These are phyloP conservation scores for Tolypocladium cylindrosporum DNA, from an alignment of 2,329 filamentous ascomycete genomes.

Conservation along the genomic window DNA sequence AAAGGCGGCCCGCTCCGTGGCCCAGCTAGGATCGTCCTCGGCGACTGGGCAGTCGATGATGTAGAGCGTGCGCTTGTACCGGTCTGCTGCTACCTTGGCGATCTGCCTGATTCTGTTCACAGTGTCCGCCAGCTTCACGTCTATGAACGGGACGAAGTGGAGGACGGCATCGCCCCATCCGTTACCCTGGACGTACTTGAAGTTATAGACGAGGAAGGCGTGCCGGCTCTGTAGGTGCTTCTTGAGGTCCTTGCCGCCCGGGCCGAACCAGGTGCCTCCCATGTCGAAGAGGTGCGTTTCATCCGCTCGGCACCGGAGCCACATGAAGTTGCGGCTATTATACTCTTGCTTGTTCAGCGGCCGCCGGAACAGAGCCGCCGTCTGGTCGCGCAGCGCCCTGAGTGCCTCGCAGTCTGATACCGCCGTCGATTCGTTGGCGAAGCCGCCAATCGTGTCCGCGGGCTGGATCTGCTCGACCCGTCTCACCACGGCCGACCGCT, in stretches of 20 bases:
- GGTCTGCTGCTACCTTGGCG: background rate
- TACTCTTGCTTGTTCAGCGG: background rate
- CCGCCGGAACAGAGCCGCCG: background rate
- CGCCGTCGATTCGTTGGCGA: background rate
- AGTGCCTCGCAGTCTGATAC: background rate
- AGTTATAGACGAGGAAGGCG: background rate
- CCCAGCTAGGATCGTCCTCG: background rate
- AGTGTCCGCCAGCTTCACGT: background rate
- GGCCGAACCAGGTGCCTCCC: background rate
- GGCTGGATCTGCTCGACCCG: background rate
- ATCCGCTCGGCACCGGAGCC: background rate
- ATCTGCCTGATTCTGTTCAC: background rate
- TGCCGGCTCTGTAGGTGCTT: too few species aligned
- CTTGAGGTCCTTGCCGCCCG: background rate
- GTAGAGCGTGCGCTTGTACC: background rate
- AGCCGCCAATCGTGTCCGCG: background rate
- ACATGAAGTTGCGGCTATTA: slow-evolving; percentile 1
- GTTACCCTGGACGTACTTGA: background rate
- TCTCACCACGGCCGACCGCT: too few species aligned
- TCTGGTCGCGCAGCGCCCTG: background rate
- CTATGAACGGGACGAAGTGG: background rate
- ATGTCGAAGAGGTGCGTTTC: background rate
- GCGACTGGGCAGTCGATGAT: background rate
- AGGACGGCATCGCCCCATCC: background rate
- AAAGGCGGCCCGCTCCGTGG: background rate